These are phyloP conservation scores for Chernovozyma aurita DNA, from an alignment of 1,139 yeast genomes.

Conservation along the genomic window DNA sequence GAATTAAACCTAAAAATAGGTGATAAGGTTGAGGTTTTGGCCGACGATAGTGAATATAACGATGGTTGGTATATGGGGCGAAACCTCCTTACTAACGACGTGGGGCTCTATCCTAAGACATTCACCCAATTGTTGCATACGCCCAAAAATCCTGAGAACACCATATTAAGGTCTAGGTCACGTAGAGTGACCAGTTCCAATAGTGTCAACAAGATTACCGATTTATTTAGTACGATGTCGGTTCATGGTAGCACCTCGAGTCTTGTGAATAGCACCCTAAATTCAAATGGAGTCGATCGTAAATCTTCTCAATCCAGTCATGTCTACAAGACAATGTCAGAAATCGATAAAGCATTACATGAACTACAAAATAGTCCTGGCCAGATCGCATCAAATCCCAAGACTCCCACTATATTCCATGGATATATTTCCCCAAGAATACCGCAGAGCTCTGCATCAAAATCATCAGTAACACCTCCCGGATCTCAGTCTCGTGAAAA, in stretches of 20 bases:
- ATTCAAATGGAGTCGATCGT: neutral
- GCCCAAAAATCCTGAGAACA: constrained; percentile 15
- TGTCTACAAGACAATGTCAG: constrained; percentile 63
- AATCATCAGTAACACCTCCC: neutral
- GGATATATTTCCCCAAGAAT: neutral
- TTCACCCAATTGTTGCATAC: constrained; percentile 54
- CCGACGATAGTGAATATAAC: constrained; percentile 88
- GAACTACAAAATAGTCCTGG: constrained; percentile 49
- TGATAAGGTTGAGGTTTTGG: constrained; percentile 81
- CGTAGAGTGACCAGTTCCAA: constrained; percentile 38
- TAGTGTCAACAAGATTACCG: constrained; percentile 14
- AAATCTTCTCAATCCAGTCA: neutral
- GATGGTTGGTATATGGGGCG: constrained; percentile 98
- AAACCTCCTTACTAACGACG: constrained; percentile 62
- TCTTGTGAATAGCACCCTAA: neutral
- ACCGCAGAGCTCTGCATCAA: neutral
- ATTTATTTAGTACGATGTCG: constrained; percentile 3
- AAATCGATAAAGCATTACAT: constrained; percentile 79
- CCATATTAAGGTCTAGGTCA: constrained; percentile 53
- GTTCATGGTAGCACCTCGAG: neutral
- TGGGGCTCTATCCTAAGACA: constrained; percentile 86
- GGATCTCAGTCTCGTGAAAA: neutral
- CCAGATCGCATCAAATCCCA: constrained; percentile 3
- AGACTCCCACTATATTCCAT: neutral
- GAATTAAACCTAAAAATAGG: constrained; percentile 79